Percentiles rank a stretch among this genome's conserved stretches.
phyloP scores from a whole-genome alignment of 1,284 basidiomycete genomes.

The Boletus semigastroideus region DNA sequence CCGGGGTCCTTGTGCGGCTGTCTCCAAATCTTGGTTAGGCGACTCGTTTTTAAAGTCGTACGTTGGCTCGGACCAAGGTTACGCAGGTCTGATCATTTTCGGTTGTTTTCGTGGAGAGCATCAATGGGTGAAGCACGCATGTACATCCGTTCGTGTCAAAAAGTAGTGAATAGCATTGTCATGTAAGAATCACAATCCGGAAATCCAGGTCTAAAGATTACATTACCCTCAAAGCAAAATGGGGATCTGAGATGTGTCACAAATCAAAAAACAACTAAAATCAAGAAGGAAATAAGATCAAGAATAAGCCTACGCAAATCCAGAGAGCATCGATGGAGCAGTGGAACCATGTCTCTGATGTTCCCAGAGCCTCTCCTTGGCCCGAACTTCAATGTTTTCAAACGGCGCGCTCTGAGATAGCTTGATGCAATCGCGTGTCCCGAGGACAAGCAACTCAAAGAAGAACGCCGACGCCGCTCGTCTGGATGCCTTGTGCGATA shows the following conservation, averaged over 20 bases:
- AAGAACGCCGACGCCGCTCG: constrained; percentile 95
- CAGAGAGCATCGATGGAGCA: constrained; percentile 43
- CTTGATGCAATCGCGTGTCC: constrained; percentile 88
- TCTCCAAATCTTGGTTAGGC: no score
- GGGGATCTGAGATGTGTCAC: neutral
- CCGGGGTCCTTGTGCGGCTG: no score
- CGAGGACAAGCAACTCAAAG: constrained; percentile 94
- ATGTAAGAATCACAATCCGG: neutral
- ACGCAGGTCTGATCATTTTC: constrained; percentile 56
- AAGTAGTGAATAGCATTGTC: no score
- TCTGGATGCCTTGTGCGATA: constrained; percentile 69
- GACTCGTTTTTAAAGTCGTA: constrained; percentile 72
- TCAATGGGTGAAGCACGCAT: constrained; percentile 36
- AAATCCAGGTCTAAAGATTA: neutral
- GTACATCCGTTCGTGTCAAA: no score
- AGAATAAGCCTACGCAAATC: constrained; percentile 25
- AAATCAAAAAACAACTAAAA: neutral
- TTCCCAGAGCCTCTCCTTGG: constrained; percentile 84
- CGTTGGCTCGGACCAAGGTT: neutral
- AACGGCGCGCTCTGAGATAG: constrained; percentile 75
- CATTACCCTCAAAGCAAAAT: neutral
- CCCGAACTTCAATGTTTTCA: constrained; percentile 82
- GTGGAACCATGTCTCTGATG: constrained; percentile 56
- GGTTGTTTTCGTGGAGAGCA: constrained; percentile 62
- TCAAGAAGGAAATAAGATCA: constrained; percentile 12